A percentile compares a stretch with the other conserved stretches of the same genome.
These are phyloP conservation scores for Sicyos edulis DNA, from an alignment of 306 rosid species.

Conservation along the genomic window DNA sequence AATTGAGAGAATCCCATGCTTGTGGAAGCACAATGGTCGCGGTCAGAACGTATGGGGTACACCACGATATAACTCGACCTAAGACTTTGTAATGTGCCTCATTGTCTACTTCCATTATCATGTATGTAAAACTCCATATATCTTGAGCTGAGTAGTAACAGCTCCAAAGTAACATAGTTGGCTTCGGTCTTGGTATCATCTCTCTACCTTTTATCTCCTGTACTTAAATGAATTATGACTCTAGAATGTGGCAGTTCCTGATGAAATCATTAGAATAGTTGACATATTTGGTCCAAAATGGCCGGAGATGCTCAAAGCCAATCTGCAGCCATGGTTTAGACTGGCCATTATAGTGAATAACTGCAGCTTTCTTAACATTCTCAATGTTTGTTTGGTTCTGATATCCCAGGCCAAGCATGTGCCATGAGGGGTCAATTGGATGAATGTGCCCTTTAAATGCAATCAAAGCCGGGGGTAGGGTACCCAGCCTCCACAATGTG, in stretches of 20 bases:
- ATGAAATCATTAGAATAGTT: slow-evolving; percentile 84
- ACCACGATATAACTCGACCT: too few relatives aligned
- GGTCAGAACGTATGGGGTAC: too few relatives aligned
- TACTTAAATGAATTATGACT: slow-evolving; percentile 36
- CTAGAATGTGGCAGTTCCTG: slow-evolving; percentile 84
- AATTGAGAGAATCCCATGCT: not conserved
- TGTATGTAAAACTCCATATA: not conserved
- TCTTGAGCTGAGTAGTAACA: not conserved
- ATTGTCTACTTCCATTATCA: not conserved
- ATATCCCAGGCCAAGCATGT: slow-evolving; percentile 96
- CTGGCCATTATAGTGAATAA: slow-evolving; percentile 94
- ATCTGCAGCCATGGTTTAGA: slow-evolving; percentile 92
- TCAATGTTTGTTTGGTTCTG: slow-evolving; percentile 67
- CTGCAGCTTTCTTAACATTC: slow-evolving; percentile 65
- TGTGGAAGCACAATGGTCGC: too few relatives aligned
- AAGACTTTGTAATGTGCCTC: not conserved
- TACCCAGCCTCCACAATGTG: slow-evolving; percentile 92
- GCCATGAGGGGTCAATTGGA: slow-evolving; percentile 81
- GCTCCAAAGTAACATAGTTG: slow-evolving; percentile 2
- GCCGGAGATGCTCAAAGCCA: slow-evolving; percentile 94
- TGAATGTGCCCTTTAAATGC: slow-evolving; percentile 88
- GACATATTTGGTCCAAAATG: slow-evolving; percentile 88
- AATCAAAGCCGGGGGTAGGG: slow-evolving; percentile 93
- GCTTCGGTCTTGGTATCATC: not conserved
- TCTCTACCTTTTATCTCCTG: not conserved